These are phyloP conservation scores for Quercus agrifolia DNA, from an alignment of 306 rosid genomes.

Conservation along the genomic window DNA sequence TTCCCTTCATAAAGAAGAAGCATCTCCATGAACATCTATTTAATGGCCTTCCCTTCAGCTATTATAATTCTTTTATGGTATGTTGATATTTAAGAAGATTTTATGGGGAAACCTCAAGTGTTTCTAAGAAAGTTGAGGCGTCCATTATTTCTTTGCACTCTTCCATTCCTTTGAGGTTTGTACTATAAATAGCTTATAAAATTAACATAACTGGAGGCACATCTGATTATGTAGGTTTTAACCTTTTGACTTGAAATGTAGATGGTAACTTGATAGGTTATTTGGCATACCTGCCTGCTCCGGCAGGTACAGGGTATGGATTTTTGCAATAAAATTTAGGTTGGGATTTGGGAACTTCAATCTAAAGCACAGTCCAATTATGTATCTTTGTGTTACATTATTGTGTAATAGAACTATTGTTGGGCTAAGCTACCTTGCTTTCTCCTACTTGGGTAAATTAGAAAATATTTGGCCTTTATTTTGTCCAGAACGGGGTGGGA, in stretches of 20 bases:
- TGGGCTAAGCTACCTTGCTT: neutral
- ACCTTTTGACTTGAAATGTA: neutral
- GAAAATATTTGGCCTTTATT: neutral
- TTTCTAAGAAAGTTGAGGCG: neutral
- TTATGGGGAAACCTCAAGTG: neutral
- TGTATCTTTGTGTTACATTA: neutral
- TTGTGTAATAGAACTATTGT: neutral
- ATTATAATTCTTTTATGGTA: slow-evolving; percentile 73
- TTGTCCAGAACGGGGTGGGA: neutral
- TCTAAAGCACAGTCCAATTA: neutral
- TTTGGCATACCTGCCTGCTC: neutral
- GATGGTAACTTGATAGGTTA: neutral
- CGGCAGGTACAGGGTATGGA: neutral
- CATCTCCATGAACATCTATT: slow-evolving; percentile 56
- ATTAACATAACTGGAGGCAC: neutral
- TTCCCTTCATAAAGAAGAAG: slow-evolving; percentile 63
- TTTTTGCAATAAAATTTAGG: neutral
- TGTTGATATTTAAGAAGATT: slow-evolving; percentile 9
- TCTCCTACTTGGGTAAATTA: neutral
- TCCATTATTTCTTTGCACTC: neutral
- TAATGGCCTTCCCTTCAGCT: slow-evolving; percentile 56
- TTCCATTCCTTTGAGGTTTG: neutral
- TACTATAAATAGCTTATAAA: neutral
- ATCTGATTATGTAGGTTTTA: neutral
- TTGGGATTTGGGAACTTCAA: neutral